Evolutionary conservation across 257 asterid genomes (phyloP), one percentile per base, ranked within the genome.

Genomic region (Nicotiana undulata): DNA sequence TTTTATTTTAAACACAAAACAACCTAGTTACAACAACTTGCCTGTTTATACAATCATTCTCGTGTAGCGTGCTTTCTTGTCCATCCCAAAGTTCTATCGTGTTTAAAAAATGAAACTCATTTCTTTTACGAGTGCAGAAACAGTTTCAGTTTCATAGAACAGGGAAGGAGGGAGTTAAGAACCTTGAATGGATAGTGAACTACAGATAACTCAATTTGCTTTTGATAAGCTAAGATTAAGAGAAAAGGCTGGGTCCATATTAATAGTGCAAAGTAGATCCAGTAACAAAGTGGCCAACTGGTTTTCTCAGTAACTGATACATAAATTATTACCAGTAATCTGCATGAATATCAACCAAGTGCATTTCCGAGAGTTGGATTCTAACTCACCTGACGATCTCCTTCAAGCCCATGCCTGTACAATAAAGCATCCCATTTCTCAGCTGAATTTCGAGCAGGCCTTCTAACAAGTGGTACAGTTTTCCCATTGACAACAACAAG

Each of bases 381-480:
- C 77, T 22, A 63, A 84, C 86, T 81, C 86, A 94, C 99, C 98
- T 96, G 99, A 80, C 89, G 11, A 83, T 96, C 93, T 80, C 88
- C 97, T 79, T 92, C 97, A 52, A 96, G 91, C 49, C 94, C 91
- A 76, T 91, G 97, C 83, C 99, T 89, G 81, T 96, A 94, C 74
- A 96, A 83, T 80, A 96, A 85, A 81, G 99, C 98, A 89, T 96
- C 97, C 99, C 99, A 96, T 75, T 96, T 96, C 87, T 96, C 99
- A 61, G 98, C 98, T 32, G 91, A 64, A 86, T 91, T 90, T 78
- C 94, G 99, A 75, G 83, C 82, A 15, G 99, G 99, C 84, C 99
- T 91, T 83, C 67, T 87, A 79, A 96, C 95, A 81, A 96, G 99
- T 9, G 97, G 99, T 17, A 94, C 98, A 18, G 86, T 86, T 85